These are phyloP conservation scores for Avena sativa DNA, from an alignment of 176 grass and related monocot genomes.

Conservation along the genomic window DNA sequence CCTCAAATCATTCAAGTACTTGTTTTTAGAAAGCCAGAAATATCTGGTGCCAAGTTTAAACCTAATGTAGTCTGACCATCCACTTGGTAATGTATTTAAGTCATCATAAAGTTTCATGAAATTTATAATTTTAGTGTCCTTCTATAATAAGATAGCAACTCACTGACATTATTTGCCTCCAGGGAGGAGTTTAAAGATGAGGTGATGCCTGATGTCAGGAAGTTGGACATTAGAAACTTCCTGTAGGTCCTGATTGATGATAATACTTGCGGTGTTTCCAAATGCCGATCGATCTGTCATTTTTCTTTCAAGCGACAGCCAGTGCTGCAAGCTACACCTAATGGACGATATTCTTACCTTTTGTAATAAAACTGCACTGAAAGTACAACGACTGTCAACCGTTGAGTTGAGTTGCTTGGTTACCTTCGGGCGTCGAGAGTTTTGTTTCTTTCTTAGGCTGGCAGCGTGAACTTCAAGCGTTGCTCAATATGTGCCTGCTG, in stretches of 20 bases:
- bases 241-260: conserved; percentile 49
- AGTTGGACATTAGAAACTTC: conserved; percentile 85
- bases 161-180: neutral
- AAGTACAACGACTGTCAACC: conserved; percentile 42
- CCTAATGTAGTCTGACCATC: neutral
- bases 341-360: conserved; percentile 36
- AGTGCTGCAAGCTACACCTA: conserved; percentile 53
- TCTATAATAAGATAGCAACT: neutral
- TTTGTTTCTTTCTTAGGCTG: conserved; percentile 1
- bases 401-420: conserved; percentile 37
- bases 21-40: neutral
- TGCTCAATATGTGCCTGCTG: neutral
- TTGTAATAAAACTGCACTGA: conserved; percentile 65
- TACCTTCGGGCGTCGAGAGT: neutral
- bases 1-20: neutral
- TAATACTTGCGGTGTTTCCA: conserved; percentile 21
- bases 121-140: neutral
- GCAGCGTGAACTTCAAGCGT: conserved; percentile 1
- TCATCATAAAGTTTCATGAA: neutral
- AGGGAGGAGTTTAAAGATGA: conserved; percentile 99
- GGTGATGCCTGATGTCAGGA: conserved; percentile 76
- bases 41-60: neutral
- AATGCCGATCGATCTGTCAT: conserved; percentile 1
- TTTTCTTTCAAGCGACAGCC: conserved; percentile 31
- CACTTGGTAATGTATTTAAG: neutral